phyloP scores from a whole-genome alignment of 78 protist species.

The Paulinella micropora region DNA sequence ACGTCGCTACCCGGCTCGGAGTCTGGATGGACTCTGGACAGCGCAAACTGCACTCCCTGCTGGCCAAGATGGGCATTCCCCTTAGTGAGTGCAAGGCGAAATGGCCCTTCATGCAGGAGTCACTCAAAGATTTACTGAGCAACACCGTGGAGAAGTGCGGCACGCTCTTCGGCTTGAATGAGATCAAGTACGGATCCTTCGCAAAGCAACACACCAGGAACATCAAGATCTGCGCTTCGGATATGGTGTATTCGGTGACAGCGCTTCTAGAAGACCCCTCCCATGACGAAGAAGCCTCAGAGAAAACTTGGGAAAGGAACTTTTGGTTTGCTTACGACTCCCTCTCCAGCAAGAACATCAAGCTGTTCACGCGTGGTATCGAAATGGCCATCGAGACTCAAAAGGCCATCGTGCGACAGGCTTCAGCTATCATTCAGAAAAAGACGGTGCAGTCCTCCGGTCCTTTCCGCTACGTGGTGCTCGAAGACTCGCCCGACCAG shows the following conservation, averaged over 20 bases:
- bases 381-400: not conserved
- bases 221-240: not conserved
- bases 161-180: not conserved
- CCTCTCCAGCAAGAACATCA: not conserved
- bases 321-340: not conserved
- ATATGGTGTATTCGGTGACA: not conserved
- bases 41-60: not conserved
- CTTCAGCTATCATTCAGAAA: not conserved
- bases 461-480: not conserved
- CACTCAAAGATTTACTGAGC: not conserved
- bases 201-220: not conserved
- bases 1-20: not conserved
- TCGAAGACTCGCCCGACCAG: not conserved
- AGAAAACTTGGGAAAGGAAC: not conserved
- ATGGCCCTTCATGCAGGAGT: not conserved
- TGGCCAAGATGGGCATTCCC: not conserved
- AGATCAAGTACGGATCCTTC: not conserved
- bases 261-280: not conserved
- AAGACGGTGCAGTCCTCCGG: not conserved
- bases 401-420: not conserved
- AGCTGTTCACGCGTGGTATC: not conserved
- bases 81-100: not conserved
- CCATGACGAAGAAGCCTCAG: not conserved
- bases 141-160: not conserved
- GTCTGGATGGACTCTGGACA: not conserved